These are phyloP conservation scores for Lagenidium sp. DNA, from an alignment of 352 stramenopile species.

Conservation along the genomic window DNA sequence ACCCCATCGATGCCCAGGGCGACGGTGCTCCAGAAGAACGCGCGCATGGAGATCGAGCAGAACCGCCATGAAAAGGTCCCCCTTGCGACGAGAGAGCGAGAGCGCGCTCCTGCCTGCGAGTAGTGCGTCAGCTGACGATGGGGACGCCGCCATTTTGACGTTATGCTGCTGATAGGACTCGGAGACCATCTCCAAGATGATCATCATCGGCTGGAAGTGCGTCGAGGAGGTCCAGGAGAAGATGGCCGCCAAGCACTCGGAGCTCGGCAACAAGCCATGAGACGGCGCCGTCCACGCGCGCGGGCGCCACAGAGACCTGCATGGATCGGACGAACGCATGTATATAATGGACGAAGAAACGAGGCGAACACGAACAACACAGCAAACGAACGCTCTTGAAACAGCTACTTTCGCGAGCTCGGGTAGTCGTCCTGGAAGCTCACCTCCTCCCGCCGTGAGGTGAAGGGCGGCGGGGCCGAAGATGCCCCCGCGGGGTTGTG, in stretches of 20 bases:
- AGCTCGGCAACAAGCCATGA: slow-evolving; percentile 8
- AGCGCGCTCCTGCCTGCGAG: neutral
- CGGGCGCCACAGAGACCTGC: too few relatives aligned
- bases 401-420: neutral
- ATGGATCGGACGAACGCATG: too few relatives aligned
- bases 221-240: slow-evolving; percentile 72
- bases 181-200: slow-evolving; percentile 67
- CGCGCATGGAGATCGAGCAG: slow-evolving; percentile 74
- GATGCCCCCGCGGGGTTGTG: slow-evolving; percentile 6
- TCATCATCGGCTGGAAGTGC: slow-evolving; percentile 74
- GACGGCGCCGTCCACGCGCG: too few relatives aligned
- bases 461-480: slow-evolving; percentile 21
- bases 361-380: slow-evolving; percentile 1
- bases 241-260: slow-evolving; percentile 19
- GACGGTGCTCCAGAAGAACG: slow-evolving; percentile 55
- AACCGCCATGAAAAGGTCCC: slow-evolving; percentile 68
- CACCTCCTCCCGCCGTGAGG: slow-evolving; percentile 19
- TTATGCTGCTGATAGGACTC: slow-evolving; percentile 28
- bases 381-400: neutral
- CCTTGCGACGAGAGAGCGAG: too few relatives aligned
- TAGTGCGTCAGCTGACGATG: neutral
- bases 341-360: neutral
- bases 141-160: neutral
- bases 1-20: slow-evolving; percentile 20
- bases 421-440: slow-evolving; percentile 23